Evolutionary conservation across 2,329 filamentous ascomycete genomes (phyloP), one percentile per base, ranked within the genome.

Genomic region (Pseudogymnoascus sp.): DNA sequence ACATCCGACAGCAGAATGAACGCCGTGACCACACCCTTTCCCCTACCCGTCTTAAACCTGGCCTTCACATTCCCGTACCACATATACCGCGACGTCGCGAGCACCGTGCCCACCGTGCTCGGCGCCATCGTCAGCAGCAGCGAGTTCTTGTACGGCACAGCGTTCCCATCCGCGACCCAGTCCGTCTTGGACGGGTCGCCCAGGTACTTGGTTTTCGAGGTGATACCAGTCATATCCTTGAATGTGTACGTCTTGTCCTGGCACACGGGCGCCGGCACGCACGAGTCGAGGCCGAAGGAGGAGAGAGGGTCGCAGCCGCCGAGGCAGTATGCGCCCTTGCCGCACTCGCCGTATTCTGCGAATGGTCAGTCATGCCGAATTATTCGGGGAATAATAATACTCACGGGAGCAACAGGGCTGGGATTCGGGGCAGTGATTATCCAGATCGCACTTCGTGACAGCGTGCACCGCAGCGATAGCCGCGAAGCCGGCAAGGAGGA

Each of bases 31-130:
- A 99, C 95, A 81, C 95, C 95, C 53, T 81, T 78, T 64, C 92
- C 93, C 71, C 90, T 87, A 67, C 88, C 89, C 0, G 92, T 93
- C 81, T 91, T 95, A 75, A 98, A 81, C 63, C 80, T 89, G 62
- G 91, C 91, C 75, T 89, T 89, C 71, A 96, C 88, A 76, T 90
- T 96, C 73, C 95, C 95, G 76, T 98, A 99, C 95, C 95, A 98
- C 77, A 99, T 88, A 78, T 97, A 98, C 64, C 91, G 93, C 6
- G 84, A 82, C 67, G 84, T 87, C 24, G 92, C 89, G 62, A 99
- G 78, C 53, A 99, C 85, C 8, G 95, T 97, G 62, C 95, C 95
- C 41, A 91, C 89, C 35, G 89, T 93, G 70, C 89, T 83, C 67
- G 88, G 84, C 43, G 90, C 86, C 93, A 99, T 96, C 68, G 93